Evolutionary conservation across 176 grass and related monocot genomes (phyloP), one percentile per base, ranked within the genome.

Genomic region (Cenchrus americanus): DNA sequence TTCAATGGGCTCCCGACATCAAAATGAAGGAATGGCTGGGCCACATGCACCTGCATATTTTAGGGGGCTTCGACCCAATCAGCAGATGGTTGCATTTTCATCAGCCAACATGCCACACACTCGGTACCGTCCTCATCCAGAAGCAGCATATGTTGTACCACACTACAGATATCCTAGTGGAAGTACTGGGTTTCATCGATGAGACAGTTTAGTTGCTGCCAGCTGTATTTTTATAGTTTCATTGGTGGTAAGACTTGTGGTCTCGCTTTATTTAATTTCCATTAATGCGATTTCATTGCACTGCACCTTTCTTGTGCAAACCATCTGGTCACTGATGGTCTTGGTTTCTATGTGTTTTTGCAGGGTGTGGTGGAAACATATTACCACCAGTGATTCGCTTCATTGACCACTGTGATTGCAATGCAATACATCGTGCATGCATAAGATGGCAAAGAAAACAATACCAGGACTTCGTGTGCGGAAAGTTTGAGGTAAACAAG

Each of bases 171-270:
- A 77, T 78, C 73, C 47, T 72, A 60, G 57, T 49, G 55, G 64
- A 19, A 70, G 19, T 69, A 48, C 43, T 58, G 19, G 71, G 15
- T 85, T 86, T 47, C 83, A 47, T 42, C 18, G 55, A 77, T 89
- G 85, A 79, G 54, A 2, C 21, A 62, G 82, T 81, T 66, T 85
- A 5, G 14, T 26, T 40, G 53, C 46, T 34, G 51, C 15, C 30
- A 63, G 22, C 30, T 62, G 22, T 13, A 76, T 52, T 68, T 83
- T 59, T 51, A 58, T 57, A 8, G 30, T 23, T 79, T n/a, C 15
- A 84, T 42, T 60, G 9, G 51, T 9, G 60, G 51, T 66, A 13
- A 17, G 76, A 53, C 50, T 67, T 66, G 10, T 50, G 48, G 5
- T 40, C 75, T 10, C 48, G 19, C 0, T 66, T 53, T 65, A 27